Percentiles rank a stretch among this genome's conserved stretches.
phyloP scores from a whole-genome alignment of 495 filamentous ascomycete species.

The Cenococcum geophilum region DNA sequence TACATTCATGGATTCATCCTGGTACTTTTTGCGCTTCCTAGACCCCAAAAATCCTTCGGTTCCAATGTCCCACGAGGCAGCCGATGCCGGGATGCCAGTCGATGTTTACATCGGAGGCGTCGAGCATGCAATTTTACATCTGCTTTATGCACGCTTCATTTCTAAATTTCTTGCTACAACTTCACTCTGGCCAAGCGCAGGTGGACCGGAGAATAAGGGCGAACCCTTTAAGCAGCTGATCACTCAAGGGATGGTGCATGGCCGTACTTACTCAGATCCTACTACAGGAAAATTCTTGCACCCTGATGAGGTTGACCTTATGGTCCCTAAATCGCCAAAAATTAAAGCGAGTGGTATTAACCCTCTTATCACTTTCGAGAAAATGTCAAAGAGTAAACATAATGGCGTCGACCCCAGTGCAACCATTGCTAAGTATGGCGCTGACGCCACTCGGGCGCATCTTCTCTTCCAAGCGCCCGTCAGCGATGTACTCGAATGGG shows the following conservation, averaged over 20 bases:
- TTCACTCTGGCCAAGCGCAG: slow-evolving; percentile 43
- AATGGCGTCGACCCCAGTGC: slow-evolving; percentile 80
- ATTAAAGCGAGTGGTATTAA: slow-evolving; percentile 52
- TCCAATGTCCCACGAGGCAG: slow-evolving; percentile 55
- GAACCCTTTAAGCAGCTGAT: slow-evolving; percentile 79
- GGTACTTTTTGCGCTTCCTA: slow-evolving; percentile 80
- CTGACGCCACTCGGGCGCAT: slow-evolving; percentile 78
- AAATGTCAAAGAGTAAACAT: slow-evolving; percentile 95
- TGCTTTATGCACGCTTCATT: slow-evolving; percentile 87
- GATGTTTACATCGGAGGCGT: slow-evolving; percentile 84
- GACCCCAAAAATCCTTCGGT: slow-evolving; percentile 57
- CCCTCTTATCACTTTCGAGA: slow-evolving; percentile 66
- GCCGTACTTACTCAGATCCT: slow-evolving; percentile 73
- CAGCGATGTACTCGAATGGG: slow-evolving; percentile 78
- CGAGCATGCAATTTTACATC: slow-evolving; percentile 84
- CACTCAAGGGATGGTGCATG: slow-evolving; percentile 89
- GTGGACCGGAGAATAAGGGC: slow-evolving; percentile 32
- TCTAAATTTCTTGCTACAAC: slow-evolving; percentile 74
- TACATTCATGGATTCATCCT: slow-evolving; percentile 89
- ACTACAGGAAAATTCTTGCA: slow-evolving; percentile 69
- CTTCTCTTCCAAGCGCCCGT: slow-evolving; percentile 83
- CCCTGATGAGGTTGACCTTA: slow-evolving; percentile 66
- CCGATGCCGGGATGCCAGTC: slow-evolving; percentile 57
- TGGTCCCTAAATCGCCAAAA: slow-evolving; percentile 46
- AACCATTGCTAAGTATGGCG: slow-evolving; percentile 67